A percentile compares a stretch with the other conserved stretches of the same genome.
Evolutionary conservation across 2,329 filamentous ascomycete genomes (phyloP).

Genomic region (Dendrostoma leiphaemia): DNA sequence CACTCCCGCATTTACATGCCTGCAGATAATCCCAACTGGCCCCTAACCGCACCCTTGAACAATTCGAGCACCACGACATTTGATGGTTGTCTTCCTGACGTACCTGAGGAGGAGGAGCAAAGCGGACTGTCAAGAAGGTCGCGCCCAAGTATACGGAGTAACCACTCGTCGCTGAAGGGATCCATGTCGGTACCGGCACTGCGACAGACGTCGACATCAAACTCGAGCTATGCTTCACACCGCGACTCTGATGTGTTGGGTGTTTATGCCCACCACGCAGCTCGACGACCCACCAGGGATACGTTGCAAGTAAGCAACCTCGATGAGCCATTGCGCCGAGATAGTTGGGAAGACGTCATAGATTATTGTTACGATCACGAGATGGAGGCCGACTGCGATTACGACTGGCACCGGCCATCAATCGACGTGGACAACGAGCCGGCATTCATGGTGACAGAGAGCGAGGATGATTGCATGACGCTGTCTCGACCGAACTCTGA

Average conservation of each 20-base stretch:
- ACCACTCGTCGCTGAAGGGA: slow-evolving; percentile 49
- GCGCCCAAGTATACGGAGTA: slow-evolving; percentile 45
- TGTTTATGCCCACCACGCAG: slow-evolving; percentile 37
- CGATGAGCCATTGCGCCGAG: slow-evolving; percentile 31
- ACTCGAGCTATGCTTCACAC: slow-evolving; percentile 24
- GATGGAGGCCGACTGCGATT: slow-evolving; percentile 64
- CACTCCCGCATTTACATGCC: slow-evolving; percentile 40
- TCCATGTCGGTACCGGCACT: slow-evolving; percentile 51
- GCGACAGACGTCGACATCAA: slow-evolving; percentile 13
- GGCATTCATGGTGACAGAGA: slow-evolving; percentile 10
- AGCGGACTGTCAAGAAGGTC: slow-evolving; percentile 35
- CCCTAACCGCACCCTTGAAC: slow-evolving; percentile 35
- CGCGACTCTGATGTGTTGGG: slow-evolving; percentile 54
- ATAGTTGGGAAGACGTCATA: slow-evolving; percentile 67
- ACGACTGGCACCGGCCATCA: slow-evolving; percentile 61
- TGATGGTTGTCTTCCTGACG: slow-evolving; percentile 51
- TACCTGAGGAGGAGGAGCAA: slow-evolving; percentile 63
- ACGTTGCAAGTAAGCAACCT: slow-evolving; percentile 24
- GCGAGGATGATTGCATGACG: slow-evolving; percentile 18
- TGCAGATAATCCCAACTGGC: slow-evolving; percentile 42
- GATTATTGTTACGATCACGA: slow-evolving; percentile 71
- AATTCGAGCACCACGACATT: slow-evolving; percentile 26
- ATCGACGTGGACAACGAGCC: slow-evolving; percentile 40
- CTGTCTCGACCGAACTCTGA: slow-evolving; percentile 23
- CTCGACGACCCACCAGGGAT: slow-evolving; percentile 32